Evolutionary conservation across 2,329 filamentous ascomycete species (phyloP), one percentile per base, ranked within the genome.

Genomic region (Aureobasidium vineae): DNA sequence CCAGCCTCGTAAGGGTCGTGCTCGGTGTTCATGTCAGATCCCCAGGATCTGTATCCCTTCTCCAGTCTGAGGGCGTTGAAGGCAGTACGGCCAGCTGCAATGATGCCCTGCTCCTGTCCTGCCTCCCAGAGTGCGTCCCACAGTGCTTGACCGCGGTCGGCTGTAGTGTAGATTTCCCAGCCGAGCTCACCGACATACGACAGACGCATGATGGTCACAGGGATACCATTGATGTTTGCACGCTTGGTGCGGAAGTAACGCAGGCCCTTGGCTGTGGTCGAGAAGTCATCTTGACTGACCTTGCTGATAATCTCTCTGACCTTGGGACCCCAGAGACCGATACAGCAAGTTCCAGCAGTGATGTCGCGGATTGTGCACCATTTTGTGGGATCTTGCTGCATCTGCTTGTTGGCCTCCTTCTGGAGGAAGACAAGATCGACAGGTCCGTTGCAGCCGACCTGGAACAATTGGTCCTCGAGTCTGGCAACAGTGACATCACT

Each of bases 281-380:
- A 69, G 65, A 83, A 80, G 71, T 84, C 81, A 38, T 83, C 81
- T 0, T 74, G 69, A 69, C 77, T 82, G 66, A 84, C 73, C 0
- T 72, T 71, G 5, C 74, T 70, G 43, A 88, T 79, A 0, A 88
- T 81, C 2, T 85, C 80, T 4, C 79, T 76, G 0, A 85, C 78
- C 13, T 77, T 79, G 52, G 86, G 86, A 0, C 86, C 86, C 85
- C 86, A 88, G 19, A 88, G 82, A 0, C 86, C 86, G 23, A 88
- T 79, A 67, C 83, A 84, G 71, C 85, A 88, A 0, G 85, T 87
- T 3, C 79, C 82, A 1, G 84, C 83, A 0, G 86, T 88, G 52
- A 87, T 79, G 49, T 88, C 86, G 38, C 82, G 81, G 0, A 88
- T 83, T 19, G 83, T 79, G 0, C 80, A 81, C 75, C 78, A 82